A percentile compares a stretch with the other conserved stretches of the same genome.
Evolutionary conservation across 495 filamentous ascomycete species (phyloP).

Genomic region (Usnea hakonensis): DNA sequence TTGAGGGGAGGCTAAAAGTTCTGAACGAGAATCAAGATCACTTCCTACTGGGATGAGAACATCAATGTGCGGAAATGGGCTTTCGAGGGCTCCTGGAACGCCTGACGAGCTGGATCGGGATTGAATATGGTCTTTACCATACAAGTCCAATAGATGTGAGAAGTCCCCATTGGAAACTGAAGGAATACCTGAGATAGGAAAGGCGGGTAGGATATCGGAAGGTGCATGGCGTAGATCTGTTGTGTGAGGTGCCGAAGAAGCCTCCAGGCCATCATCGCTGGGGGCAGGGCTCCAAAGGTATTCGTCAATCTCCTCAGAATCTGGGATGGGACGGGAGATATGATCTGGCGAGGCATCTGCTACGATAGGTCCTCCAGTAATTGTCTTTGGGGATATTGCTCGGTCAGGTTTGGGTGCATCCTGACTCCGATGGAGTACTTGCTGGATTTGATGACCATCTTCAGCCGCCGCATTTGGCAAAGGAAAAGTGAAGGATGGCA

Average conservation of each 20-base stretch:
- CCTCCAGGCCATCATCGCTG: slow-evolving; percentile 1
- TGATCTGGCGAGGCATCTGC: background rate
- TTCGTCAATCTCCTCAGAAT: background rate
- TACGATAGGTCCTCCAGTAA: background rate
- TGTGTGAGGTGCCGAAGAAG: background rate
- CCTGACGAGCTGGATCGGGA: background rate
- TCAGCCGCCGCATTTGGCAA: background rate
- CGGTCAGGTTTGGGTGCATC: background rate
- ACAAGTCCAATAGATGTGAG: background rate
- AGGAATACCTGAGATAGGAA: background rate
- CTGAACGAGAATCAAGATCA: background rate
- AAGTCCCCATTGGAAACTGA: background rate
- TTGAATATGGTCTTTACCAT: background rate
- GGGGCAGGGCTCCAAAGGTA: slow-evolving; percentile 7
- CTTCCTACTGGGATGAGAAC: background rate
- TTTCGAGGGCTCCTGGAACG: background rate
- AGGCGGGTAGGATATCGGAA: background rate
- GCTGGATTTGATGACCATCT: background rate
- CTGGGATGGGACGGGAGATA: background rate
- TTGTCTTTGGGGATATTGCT: background rate
- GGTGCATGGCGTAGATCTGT: background rate
- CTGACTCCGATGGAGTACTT: background rate
- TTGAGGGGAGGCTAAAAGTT: background rate
- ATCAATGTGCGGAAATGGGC: background rate
- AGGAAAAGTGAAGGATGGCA: background rate